A percentile compares a stretch with the other conserved stretches of the same genome.
phyloP scores from a whole-genome alignment of 2,329 filamentous ascomycete species.

The Xylaria sp. region DNA sequence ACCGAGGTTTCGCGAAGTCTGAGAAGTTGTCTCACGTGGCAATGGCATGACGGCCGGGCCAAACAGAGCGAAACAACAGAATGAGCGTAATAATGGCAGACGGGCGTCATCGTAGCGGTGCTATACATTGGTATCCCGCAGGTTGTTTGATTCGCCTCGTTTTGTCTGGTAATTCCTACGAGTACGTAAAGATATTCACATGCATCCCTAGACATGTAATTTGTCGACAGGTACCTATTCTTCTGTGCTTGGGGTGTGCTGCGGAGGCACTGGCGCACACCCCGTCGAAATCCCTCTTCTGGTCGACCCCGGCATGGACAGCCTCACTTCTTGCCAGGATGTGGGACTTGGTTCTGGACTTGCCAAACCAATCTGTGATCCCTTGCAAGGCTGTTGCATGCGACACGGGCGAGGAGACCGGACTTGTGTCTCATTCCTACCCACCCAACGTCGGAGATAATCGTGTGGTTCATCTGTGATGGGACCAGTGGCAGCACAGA shows the following conservation, averaged over 20 bases:
- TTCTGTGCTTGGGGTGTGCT: no score
- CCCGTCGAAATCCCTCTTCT: neutral
- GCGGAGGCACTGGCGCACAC: neutral
- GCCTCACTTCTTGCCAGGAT: slow-evolving; percentile 34
- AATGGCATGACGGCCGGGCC: neutral
- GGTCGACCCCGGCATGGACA: slow-evolving; percentile 27
- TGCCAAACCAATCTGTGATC: slow-evolving; percentile 28
- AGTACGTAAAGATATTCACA: neutral
- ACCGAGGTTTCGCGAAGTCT: slow-evolving; percentile 10
- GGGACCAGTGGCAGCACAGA: slow-evolving; percentile 14
- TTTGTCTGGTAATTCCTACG: neutral
- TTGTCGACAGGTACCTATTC: no score
- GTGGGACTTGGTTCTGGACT: slow-evolving; percentile 17
- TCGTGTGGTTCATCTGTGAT: slow-evolving; percentile 22
- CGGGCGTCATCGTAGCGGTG: neutral
- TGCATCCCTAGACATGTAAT: neutral
- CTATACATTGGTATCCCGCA: neutral
- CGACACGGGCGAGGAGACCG: slow-evolving; percentile 26
- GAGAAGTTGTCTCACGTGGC: slow-evolving; percentile 5
- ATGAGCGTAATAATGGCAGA: neutral
- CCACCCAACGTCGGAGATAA: slow-evolving; percentile 31
- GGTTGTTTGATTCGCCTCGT: neutral
- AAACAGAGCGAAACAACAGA: neutral
- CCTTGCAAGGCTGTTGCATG: slow-evolving; percentile 35
- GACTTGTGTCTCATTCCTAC: slow-evolving; percentile 28